Conservation (phyloP, 2,329 filamentous ascomycete genomes). For the Paramyrothecium roridum region DNA sequence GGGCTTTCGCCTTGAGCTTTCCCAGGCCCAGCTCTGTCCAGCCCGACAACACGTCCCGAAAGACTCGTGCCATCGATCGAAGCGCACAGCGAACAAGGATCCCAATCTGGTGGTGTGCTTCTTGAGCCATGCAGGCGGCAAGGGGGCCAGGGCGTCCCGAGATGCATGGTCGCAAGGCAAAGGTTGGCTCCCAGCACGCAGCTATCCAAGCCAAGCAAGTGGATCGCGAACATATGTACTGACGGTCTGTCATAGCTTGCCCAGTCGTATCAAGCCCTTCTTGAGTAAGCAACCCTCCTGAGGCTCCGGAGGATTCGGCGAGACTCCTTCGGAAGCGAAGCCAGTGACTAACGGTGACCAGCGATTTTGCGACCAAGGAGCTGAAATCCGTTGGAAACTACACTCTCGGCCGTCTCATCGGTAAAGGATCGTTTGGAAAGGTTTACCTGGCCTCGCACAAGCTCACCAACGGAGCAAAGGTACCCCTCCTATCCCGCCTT, state of each 20-base stretch:
- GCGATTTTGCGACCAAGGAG: constrained; percentile 91
- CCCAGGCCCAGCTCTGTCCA: too few species aligned
- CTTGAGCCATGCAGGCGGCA: constrained; percentile 48
- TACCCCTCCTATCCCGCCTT: constrained; percentile 33
- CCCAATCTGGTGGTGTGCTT: constrained; percentile 2
- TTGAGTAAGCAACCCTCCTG: constrained; percentile 64
- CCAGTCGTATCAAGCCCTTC: constrained; percentile 91
- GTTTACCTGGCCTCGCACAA: constrained; percentile 96
- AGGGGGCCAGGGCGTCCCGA: constrained; percentile 58
- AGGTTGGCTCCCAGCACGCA: constrained; percentile 36
- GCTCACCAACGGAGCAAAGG: constrained; percentile 97
- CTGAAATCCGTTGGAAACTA: constrained; percentile 94
- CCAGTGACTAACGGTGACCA: constrained; percentile 34
- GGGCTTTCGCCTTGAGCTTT: not conserved
- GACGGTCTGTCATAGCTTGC: constrained; percentile 63
- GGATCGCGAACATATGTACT: not conserved
- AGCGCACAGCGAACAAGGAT: too few species aligned
- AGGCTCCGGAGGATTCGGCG: not conserved
- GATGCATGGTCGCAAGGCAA: constrained; percentile 58
- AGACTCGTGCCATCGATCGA: too few species aligned
- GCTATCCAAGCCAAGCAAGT: not conserved
- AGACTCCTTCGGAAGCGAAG: not conserved
- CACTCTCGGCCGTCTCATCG: constrained; percentile 83
- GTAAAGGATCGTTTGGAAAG: constrained; percentile 97
- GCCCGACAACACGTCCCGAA: too few species aligned